Evolutionary conservation across 495 filamentous ascomycete species (phyloP), one percentile per base, ranked within the genome.

Genomic region (Cudoniella acicularis): DNA sequence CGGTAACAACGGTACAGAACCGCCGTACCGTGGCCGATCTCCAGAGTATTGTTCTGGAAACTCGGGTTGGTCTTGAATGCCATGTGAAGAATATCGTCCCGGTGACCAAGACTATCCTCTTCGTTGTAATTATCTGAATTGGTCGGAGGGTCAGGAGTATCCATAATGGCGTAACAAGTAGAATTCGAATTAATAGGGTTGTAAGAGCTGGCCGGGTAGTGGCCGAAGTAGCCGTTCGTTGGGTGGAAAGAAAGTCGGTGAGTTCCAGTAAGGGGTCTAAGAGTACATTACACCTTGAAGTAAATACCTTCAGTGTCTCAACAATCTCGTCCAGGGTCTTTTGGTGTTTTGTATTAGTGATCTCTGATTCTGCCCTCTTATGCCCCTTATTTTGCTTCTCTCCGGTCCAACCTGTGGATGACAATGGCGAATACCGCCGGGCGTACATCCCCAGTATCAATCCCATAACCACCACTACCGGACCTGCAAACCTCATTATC

Each of bases 271-370:
- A 79, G 2, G 94, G 94, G 61, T 96, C 92, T 18, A 97, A 80
- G 10, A 99, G 77, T 36, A 96, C 86, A 71, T 96, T 96, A 73
- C 95, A 96, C 46, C 94, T 79, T 2, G 84, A 86, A 1, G 91
- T 98, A 66, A 99, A 92, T 22, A 86, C 82, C 68, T 87, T 88
- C 60, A 99, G 75, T 0, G 89, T 92, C 62, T 96, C 92, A 49
- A 99, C 88, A 59, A 99, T 98, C 75, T 98, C 94, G 64, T 99
- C 94, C 41, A 99, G 76, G 42, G 92, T 97, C 72, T 83, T 83
- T 63, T 83, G 80, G 64, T 94, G 90, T 17, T 84, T 85, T 43
- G 83, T 87, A 49, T 77, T 78, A 49, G 75, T 83, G 51, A 69
- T 67, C 60, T 93, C 90, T 1, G 87, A 85, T 20, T 73, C 79